These are phyloP conservation scores for Tuber calosporum DNA, from an alignment of 495 filamentous ascomycete genomes.

Conservation along the genomic window DNA sequence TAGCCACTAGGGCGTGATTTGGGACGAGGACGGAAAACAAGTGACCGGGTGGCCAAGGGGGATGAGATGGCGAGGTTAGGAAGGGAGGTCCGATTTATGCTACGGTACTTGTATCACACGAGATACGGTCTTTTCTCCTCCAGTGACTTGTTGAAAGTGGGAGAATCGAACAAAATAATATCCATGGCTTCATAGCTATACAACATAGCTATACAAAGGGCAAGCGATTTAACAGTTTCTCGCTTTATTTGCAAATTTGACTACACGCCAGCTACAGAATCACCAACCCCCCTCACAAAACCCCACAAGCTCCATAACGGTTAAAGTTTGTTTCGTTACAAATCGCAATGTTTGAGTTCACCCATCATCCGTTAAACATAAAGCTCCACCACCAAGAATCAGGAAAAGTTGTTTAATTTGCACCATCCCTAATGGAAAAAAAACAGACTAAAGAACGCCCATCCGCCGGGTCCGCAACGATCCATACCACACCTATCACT, in stretches of 20 bases:
- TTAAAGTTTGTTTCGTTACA: slow-evolving; percentile 34
- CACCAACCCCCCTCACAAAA: slow-evolving; percentile 15
- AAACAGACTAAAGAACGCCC: slow-evolving; percentile 1
- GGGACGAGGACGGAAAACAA: neutral
- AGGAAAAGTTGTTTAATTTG: slow-evolving; percentile 38
- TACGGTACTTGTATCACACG: neutral
- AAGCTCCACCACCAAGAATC: slow-evolving; percentile 26
- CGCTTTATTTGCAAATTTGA: slow-evolving; percentile 23
- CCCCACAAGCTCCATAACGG: slow-evolving; percentile 23
- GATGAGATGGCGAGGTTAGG: neutral
- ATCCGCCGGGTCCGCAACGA: slow-evolving; percentile 9
- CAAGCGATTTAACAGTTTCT: neutral
- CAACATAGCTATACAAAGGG: neutral
- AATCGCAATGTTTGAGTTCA: slow-evolving; percentile 24
- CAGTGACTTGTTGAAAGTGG: neutral
- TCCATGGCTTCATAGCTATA: neutral
- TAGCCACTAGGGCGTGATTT: neutral
- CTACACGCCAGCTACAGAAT: slow-evolving; percentile 37
- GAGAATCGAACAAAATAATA: neutral
- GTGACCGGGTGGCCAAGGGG: no score
- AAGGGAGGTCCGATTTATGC: neutral
- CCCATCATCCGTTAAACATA: slow-evolving; percentile 21
- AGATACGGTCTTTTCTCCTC: neutral
- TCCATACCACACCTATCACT: slow-evolving; percentile 30
- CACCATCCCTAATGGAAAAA: slow-evolving; percentile 12